Evolutionary conservation across 257 asterid genomes (phyloP), one percentile per base, ranked within the genome.

Genomic region (Jasminum sambac): DNA sequence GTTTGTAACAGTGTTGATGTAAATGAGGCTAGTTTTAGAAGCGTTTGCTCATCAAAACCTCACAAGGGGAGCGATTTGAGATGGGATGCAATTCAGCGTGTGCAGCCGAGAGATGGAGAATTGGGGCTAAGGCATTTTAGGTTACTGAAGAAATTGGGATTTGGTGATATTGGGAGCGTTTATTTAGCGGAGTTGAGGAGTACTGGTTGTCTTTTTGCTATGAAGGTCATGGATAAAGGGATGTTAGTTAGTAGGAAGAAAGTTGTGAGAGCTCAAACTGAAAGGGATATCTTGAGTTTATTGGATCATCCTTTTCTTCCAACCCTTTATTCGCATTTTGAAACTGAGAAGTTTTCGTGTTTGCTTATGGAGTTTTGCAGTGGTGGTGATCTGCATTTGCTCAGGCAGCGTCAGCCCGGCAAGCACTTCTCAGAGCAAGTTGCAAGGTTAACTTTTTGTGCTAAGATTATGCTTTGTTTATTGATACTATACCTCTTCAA

Each of bases 121-220:
- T 64, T 85, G 85, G 85, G 88, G 0, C 68, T 85, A 71, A 86
- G 84, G 58, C 83, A 85, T 71, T 85, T 85, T 77, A 78, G 88
- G 80, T 80, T 83, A 67, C 69, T 85, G 83, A 85, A 83, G 75
- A 85, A 85, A 38, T 55, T 85, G 74, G 90, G 88, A 0, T 85
- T 85, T 75, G 90, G 90, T 1, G 90, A 85, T 41, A 85, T 85
- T 74, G 88, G 90, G 74, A 85, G 88, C 19, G 90, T 85, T 67
- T 85, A 85, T 52, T 81, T 83, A 67, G 88, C 88, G 0, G 90
- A 85, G 81, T 74, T 85, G 58, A 77, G 88, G 70, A 79, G 86
- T 79, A 76, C 67, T 77, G 81, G 80, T 3, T 76, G 88, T 71
- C 80, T 83, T 77, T 85, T 85, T 66, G 88, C 90, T 10, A 81